phyloP scores from a whole-genome alignment of 2,329 filamentous ascomycete genomes.

The Cordyceps militaris region DNA sequence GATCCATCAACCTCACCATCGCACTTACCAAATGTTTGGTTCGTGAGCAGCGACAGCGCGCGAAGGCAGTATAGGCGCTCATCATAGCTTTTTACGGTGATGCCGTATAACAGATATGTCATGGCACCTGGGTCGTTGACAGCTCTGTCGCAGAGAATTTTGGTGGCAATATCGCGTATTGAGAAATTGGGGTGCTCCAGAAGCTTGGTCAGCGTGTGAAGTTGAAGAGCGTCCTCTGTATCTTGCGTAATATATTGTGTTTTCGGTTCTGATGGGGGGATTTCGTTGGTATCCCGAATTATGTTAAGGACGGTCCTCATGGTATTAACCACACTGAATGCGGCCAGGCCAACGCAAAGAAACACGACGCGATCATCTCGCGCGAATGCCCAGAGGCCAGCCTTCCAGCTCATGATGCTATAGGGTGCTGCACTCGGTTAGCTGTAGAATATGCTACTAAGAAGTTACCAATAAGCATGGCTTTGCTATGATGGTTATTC shows the following conservation, averaged over 20 bases:
- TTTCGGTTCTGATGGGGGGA: conserved; percentile 57
- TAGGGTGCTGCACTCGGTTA: not conserved
- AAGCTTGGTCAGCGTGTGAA: conserved; percentile 60
- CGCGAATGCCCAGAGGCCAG: conserved; percentile 23
- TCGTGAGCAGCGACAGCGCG: conserved; percentile 48
- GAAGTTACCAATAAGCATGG: no score
- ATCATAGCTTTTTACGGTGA: conserved; percentile 52
- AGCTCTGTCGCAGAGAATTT: conserved; percentile 48
- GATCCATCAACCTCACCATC: not conserved
- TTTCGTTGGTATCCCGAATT: conserved; percentile 57
- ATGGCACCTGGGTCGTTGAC: conserved; percentile 52
- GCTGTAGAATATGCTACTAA: no score
- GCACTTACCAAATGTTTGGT: conserved; percentile 28
- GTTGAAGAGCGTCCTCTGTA: conserved; percentile 63
- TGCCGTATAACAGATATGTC: conserved; percentile 47
- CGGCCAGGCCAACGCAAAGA: conserved; percentile 47
- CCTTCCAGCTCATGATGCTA: conserved; percentile 38
- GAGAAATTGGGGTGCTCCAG: conserved; percentile 64
- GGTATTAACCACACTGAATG: conserved; percentile 49
- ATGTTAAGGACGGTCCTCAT: conserved; percentile 52
- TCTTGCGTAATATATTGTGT: conserved; percentile 69
- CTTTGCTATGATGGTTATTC: not conserved
- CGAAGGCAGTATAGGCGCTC: conserved; percentile 50
- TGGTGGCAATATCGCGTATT: conserved; percentile 61
- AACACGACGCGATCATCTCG: conserved; percentile 50